Evolutionary conservation across 1,284 basidiomycete species (phyloP).

Genomic region (Wolfiporia cocos): DNA sequence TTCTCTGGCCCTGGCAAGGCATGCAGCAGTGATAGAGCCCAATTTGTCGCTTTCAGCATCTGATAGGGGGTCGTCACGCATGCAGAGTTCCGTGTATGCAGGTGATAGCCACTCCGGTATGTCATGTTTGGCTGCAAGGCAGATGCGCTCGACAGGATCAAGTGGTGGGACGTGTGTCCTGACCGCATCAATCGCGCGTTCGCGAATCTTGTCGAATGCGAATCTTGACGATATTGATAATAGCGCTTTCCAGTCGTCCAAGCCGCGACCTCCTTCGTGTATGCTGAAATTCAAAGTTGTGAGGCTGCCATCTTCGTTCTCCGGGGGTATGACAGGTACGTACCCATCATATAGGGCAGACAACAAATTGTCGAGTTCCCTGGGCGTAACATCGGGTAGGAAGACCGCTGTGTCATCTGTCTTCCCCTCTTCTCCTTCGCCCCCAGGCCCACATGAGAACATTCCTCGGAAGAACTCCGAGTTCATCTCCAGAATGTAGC

Average conservation of each 20-base stretch:
- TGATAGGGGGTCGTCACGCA: slow-evolving; percentile 14
- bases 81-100: slow-evolving; percentile 17
- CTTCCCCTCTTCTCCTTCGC: slow-evolving; percentile 2
- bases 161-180: slow-evolving; percentile 15
- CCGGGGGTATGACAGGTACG: not conserved
- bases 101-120: slow-evolving; percentile 17
- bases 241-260: slow-evolving; percentile 10
- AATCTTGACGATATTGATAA: slow-evolving; percentile 21
- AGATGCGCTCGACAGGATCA: slow-evolving; percentile 17
- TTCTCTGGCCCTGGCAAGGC: slow-evolving; percentile 4
- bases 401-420: slow-evolving; percentile 4
- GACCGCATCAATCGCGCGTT: slow-evolving; percentile 16
- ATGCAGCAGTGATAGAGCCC: slow-evolving; percentile 14
- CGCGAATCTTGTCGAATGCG: slow-evolving; percentile 18
- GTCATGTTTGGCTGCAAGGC: slow-evolving; percentile 18
- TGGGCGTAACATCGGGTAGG: not conserved
- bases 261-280: not conserved
- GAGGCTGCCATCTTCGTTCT: not conserved
- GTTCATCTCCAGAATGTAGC: slow-evolving; percentile 12
- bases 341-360: slow-evolving; percentile 8
- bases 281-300: not conserved
- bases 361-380: slow-evolving; percentile 7
- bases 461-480: slow-evolving; percentile 10
- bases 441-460: slow-evolving; percentile 5
- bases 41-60: slow-evolving; percentile 18